Evolutionary conservation across 1,284 basidiomycete species (phyloP).

Genomic region (Ceratobasidium sp.): DNA sequence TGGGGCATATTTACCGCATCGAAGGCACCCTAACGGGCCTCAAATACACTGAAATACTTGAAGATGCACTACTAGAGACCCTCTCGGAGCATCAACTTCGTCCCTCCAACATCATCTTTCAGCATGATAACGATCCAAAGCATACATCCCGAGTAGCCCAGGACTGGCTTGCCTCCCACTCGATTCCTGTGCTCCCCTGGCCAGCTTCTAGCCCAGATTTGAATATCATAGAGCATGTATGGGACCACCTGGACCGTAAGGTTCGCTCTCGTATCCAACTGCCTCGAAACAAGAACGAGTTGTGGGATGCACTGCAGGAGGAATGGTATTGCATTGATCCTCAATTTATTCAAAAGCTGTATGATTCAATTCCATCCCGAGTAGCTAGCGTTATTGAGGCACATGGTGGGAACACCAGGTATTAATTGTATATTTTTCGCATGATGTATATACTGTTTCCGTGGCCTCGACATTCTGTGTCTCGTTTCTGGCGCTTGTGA

Average conservation of each 20-base stretch:
- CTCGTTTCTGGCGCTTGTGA: no score
- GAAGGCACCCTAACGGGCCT: neutral
- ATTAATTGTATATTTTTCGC: neutral
- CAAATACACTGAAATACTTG: neutral
- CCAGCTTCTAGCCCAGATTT: constrained; percentile 1
- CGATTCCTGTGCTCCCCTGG: neutral
- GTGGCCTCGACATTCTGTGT: no score
- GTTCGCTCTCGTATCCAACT: neutral
- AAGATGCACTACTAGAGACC: neutral
- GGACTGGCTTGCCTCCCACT: neutral
- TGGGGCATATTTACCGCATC: neutral
- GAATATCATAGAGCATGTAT: constrained; percentile 8
- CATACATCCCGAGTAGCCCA: neutral
- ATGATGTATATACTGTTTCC: no score
- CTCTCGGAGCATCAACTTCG: neutral
- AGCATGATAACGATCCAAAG: constrained; percentile 29
- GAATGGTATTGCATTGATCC: neutral
- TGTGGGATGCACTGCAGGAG: constrained; percentile 6
- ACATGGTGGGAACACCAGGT: constrained; percentile 1
- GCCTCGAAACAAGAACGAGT: neutral
- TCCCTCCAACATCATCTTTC: neutral
- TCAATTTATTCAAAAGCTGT: constrained; percentile 1
- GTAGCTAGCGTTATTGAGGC: neutral
- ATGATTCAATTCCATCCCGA: constrained; percentile 8
- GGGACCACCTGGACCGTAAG: constrained; percentile 9